Conservation (phyloP, 169 alveolate genomes). For the Fabrea salina region DNA sequence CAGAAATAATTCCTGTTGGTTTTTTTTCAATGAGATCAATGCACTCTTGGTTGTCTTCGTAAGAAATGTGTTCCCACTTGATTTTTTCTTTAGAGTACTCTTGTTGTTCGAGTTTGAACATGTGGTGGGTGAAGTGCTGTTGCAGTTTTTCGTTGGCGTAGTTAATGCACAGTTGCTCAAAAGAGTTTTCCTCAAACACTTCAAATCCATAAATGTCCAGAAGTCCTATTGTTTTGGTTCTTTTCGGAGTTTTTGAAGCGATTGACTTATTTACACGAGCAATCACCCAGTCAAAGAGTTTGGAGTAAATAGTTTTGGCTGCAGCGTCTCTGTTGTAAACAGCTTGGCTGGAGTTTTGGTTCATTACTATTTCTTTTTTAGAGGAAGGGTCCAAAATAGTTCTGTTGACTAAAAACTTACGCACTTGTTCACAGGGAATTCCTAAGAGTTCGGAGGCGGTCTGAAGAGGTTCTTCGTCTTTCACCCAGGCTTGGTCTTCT, state of each 20-base stretch:
- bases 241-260: constrained; percentile 16
- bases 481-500: constrained; percentile 46
- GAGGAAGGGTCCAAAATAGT: constrained; percentile 51
- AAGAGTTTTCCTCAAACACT: constrained; percentile 92
- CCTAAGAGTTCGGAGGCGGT: constrained; percentile 61
- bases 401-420: constrained; percentile 54
- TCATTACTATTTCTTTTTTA: constrained; percentile 41
- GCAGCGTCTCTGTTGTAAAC: constrained; percentile 46
- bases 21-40: constrained; percentile 91
- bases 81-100: constrained; percentile 91
- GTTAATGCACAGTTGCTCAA: constrained; percentile 97
- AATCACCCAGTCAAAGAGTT: constrained; percentile 54
- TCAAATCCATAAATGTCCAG: constrained; percentile 98
- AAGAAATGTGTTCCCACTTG: constrained; percentile 93
- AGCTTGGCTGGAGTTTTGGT: constrained; percentile 39
- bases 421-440: constrained; percentile 50
- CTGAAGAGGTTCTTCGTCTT: constrained; percentile 41
- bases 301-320: constrained; percentile 56
- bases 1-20: constrained; percentile 82
- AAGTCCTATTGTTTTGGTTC: constrained; percentile 76
- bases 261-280: constrained; percentile 44
- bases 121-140: constrained; percentile 89
- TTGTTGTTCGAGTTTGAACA: constrained; percentile 92
- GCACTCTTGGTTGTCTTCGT: constrained; percentile 95
- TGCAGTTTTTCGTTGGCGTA: constrained; percentile 97